Base-by-base conservation (phyloP, 108 stramenopile species). In the Aureococcus anophagefferens region DNA sequence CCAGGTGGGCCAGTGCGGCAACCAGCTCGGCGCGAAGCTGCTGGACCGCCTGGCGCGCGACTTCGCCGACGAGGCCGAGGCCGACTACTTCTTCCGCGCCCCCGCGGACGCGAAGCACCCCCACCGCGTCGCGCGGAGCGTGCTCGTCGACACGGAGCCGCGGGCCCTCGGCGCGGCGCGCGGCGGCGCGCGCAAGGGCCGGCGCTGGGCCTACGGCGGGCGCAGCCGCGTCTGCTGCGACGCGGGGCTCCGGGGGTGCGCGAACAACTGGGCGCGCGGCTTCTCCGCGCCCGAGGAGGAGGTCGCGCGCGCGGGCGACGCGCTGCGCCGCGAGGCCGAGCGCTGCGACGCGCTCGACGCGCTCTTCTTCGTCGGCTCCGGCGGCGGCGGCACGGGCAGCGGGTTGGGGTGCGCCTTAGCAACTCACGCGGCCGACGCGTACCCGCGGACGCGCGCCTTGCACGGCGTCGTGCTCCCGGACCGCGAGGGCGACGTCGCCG, bases 1-100 rank as follows among this genome's bases (percentile, higher is more conserved):
- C 80, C 90, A 91, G 76, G 89, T 75, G 59, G 90, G 90, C 34
- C 88, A 89, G 81, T 87, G 86, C 74, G 88, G 86, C 33, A 83
- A 86, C 76, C 88, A 89, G 75, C 85, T 89, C 79, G 87, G 88
- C 63, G 88, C 90, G 62, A 87, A 88, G 80, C 87, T 87, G 71
- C 87, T 84, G 86, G 86, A 87, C 13, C 5, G 40, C 9, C 40
- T 44, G 40, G 13, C 5, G 9, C 9, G 9, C 40, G 40, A 44
- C 9, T 5, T 13, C 40, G 9, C 9, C 9, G 9, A 44, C 40
- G 40, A 44, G 40, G 40, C 40, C 40, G 40, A 44, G 9, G 40
- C 40, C 9, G 40, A 5, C 9, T 44, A 44, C 40, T 44, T 44
- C 51, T 59, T 59, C 51, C 51, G 51, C 7, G 21, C 1, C 17